Evolutionary conservation across 495 filamentous ascomycete species (phyloP).

Genomic region (Glarea lozoyensis): DNA sequence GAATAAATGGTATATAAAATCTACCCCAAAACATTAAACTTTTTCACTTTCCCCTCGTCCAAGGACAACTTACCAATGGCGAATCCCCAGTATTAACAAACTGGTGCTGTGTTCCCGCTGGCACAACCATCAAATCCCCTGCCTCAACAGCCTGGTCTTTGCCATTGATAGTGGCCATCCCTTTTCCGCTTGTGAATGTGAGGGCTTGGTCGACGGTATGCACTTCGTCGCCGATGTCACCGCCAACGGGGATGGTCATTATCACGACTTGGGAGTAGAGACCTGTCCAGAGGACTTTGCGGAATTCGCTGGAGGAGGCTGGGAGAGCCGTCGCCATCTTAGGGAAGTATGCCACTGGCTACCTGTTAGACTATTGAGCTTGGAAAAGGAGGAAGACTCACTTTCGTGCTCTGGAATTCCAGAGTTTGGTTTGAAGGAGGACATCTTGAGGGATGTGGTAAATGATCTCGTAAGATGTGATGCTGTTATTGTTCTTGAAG

Average conservation of each 20-base stretch:
- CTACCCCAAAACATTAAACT: not conserved
- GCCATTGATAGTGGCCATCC: conserved; percentile 47
- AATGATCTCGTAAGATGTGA: too few relatives aligned
- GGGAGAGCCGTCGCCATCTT: conserved; percentile 41
- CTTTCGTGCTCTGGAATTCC: conserved; percentile 42
- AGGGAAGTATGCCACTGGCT: conserved; percentile 44
- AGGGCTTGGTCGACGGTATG: conserved; percentile 52
- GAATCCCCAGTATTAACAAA: conserved; percentile 50
- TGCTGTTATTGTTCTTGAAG: conserved; percentile 2
- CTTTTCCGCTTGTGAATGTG: conserved; percentile 51
- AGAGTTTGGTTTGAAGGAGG: conserved; percentile 17
- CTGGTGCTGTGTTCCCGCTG: conserved; percentile 57
- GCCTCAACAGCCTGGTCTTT: conserved; percentile 49
- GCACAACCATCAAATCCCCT: conserved; percentile 54
- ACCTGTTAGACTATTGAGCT: not conserved
- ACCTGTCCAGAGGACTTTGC: conserved; percentile 53
- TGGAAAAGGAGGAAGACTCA: not conserved
- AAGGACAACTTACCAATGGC: conserved; percentile 27
- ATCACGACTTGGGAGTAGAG: conserved; percentile 54
- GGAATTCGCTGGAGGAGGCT: conserved; percentile 44
- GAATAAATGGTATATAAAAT: conserved; percentile 55
- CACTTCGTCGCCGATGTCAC: conserved; percentile 59
- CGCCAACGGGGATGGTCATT: conserved; percentile 55
- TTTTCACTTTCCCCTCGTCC: too few relatives aligned
- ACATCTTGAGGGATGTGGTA: too few relatives aligned